Evolutionary conservation across 768 basidiomycete species (phyloP).

Genomic region (Chalciporus piperatus): DNA sequence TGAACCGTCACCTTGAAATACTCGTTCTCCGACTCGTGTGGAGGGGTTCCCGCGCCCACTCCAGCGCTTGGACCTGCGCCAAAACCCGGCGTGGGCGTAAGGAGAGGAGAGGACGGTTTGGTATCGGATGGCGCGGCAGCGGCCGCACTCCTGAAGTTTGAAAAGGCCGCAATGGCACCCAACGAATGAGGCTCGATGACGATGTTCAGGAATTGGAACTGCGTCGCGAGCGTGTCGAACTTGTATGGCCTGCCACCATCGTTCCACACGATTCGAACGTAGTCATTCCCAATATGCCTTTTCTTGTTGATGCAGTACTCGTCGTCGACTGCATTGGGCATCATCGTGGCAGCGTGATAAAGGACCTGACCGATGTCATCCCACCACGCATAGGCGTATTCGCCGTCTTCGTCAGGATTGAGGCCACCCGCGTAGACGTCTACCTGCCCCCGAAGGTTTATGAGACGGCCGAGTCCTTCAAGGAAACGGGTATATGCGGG

Average conservation of each 20-base stretch:
- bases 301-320: constrained; percentile 83
- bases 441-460: constrained; percentile 83
- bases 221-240: constrained; percentile 88
- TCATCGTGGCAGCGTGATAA: constrained; percentile 95
- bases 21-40: constrained; percentile 77
- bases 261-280: constrained; percentile 95
- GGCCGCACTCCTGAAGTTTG: constrained; percentile 45
- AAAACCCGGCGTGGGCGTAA: not conserved
- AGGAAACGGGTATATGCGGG: constrained; percentile 94
- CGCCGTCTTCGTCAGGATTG: constrained; percentile 88
- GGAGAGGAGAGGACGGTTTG: constrained; percentile 20
- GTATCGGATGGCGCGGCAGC: constrained; percentile 6
- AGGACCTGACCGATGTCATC: constrained; percentile 95
- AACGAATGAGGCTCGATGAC: constrained; percentile 92
- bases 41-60: constrained; percentile 3
- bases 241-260: constrained; percentile 87
- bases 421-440: constrained; percentile 93
- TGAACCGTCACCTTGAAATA: constrained; percentile 96
- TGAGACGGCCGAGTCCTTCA: constrained; percentile 82
- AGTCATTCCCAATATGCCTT: constrained; percentile 95
- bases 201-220: constrained; percentile 97
- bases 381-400: constrained; percentile 99
- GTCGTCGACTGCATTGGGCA: constrained; percentile 77
- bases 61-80: constrained; percentile 3
- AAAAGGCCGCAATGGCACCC: constrained; percentile 81